Base-by-base conservation (phyloP, 148 eudicot genomes). In the Polygonum aviculare region DNA sequence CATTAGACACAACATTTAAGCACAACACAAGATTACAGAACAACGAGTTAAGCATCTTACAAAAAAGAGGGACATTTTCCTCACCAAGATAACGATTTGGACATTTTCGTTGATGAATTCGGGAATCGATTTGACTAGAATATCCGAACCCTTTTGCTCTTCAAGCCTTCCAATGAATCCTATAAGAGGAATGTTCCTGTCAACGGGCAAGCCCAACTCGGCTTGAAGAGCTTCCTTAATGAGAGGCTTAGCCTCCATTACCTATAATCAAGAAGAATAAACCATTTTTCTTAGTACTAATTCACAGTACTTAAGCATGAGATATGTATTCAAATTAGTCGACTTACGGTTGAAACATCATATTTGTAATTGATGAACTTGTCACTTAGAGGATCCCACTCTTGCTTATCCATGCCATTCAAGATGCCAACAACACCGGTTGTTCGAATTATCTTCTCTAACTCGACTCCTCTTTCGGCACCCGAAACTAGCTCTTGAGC, bases 61-160 rank as follows among this genome's bases (percentile, higher is more conserved):
- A 22, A n/a, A 22, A 45, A 62, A 77, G n/a, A 11, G 48, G 18
- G 11, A 49, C 6, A 52, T n/a, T 26, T 36, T 72, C 21, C 95
- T 86, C 80, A 94, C 98, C 33, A 94, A 88, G 59, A 94, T 82
- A 60, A 94, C 72, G 21, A 92, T 85, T 81, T 92, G 97, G 31
- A 90, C 93, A 72, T 90, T 73, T 83, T 87, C 82, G 2, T 60
- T 81, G 36, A 94, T 83, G 50, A 94, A 89, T 5, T 83, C 76
- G 12, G 88, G 84, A 73, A 94, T 87, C 1, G 97, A 91, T 74
- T 85, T 86, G 51, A 83, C 92, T 38, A 94, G 90, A 82, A 94
- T 94, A 80, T 94, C 98, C 48, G 98, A 92, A n/a, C 98, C 98
- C 81, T 94, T 94, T 77, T 94, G 97, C 81, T 92, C 97, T 84